These are phyloP conservation scores for Exophiala aquamarina DNA, from an alignment of 2,329 filamentous ascomycete species.

Conservation along the genomic window DNA sequence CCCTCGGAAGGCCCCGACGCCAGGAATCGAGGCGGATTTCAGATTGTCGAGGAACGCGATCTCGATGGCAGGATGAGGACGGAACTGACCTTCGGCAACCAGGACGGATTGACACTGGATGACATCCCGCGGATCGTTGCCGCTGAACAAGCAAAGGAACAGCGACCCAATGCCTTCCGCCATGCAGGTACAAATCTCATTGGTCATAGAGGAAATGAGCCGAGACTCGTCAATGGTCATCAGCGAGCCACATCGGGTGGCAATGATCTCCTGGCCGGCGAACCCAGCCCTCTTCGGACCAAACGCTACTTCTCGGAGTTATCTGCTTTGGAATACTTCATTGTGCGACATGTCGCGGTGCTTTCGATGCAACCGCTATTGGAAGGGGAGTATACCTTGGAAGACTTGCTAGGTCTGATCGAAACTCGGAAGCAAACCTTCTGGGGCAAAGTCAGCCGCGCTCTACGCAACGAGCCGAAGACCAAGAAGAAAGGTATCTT, in stretches of 20 bases:
- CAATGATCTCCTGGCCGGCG: slow-evolving; percentile 46
- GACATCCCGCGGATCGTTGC: slow-evolving; percentile 96
- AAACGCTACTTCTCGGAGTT: slow-evolving; percentile 96
- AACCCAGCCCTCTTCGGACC: slow-evolving; percentile 55
- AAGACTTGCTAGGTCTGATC: slow-evolving; percentile 88
- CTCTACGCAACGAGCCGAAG: slow-evolving; percentile 76
- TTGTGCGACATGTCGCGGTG: slow-evolving; percentile 91
- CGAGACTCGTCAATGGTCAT: slow-evolving; percentile 66
- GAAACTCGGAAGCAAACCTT: slow-evolving; percentile 92
- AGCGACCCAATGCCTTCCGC: slow-evolving; percentile 76
- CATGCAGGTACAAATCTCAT: slow-evolving; percentile 71
- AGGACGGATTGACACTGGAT: slow-evolving; percentile 89
- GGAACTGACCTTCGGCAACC: slow-evolving; percentile 82
- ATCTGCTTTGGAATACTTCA: slow-evolving; percentile 94
- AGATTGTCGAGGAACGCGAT: slow-evolving; percentile 78
- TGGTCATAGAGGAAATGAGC: slow-evolving; percentile 52
- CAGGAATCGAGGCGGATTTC: slow-evolving; percentile 49
- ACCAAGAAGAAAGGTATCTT: slow-evolving; percentile 96
- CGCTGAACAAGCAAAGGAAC: slow-evolving; percentile 90
- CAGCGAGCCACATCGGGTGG: slow-evolving; percentile 65
- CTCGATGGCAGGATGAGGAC: slow-evolving; percentile 67
- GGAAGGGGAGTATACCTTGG: slow-evolving; percentile 86
- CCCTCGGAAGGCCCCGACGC: slow-evolving; percentile 61
- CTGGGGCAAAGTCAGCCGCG: slow-evolving; percentile 97
- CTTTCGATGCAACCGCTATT: slow-evolving; percentile 92